phyloP scores from a whole-genome alignment of 805 yeast species.

The Kodamaea kakaduensis region DNA sequence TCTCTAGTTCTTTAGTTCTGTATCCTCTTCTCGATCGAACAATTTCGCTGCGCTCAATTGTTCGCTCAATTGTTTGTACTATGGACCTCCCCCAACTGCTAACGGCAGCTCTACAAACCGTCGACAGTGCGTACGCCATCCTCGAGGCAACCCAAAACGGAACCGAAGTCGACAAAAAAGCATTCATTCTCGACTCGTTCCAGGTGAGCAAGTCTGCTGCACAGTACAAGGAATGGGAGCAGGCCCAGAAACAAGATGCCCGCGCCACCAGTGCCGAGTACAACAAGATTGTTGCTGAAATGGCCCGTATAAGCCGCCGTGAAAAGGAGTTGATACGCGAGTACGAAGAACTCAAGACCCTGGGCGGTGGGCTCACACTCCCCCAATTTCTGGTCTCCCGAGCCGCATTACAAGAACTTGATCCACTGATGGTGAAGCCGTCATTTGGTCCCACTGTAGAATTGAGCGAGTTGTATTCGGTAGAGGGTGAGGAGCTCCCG shows the following conservation, averaged over 20 bases:
- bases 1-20: too few species aligned
- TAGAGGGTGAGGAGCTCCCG: conserved; percentile 23
- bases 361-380: conserved; percentile 17
- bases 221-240: conserved; percentile 28
- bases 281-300: conserved; percentile 27
- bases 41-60: too few species aligned
- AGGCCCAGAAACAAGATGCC: conserved; percentile 4
- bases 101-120: conserved; percentile 2
- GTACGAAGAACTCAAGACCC: conserved; percentile 21
- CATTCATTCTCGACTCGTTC: conserved; percentile 33
- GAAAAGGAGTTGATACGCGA: conserved; percentile 19
- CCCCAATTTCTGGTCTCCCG: conserved; percentile 21
- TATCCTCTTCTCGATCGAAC: too few species aligned
- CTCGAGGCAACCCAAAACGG: neutral
- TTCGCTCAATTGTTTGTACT: too few species aligned
- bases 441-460: too few species aligned
- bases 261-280: conserved; percentile 15
- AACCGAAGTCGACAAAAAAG: conserved; percentile 8
- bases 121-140: conserved; percentile 4
- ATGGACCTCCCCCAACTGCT: too few species aligned
- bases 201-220: conserved; percentile 28
- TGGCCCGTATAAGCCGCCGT: conserved; percentile 25
- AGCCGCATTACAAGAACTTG: conserved; percentile 4
- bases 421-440: conserved; percentile 4
- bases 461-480: conserved; percentile 25